These are phyloP conservation scores for Pestalotiopsis sp. DNA, from an alignment of 2,329 filamentous ascomycete genomes.

Conservation along the genomic window DNA sequence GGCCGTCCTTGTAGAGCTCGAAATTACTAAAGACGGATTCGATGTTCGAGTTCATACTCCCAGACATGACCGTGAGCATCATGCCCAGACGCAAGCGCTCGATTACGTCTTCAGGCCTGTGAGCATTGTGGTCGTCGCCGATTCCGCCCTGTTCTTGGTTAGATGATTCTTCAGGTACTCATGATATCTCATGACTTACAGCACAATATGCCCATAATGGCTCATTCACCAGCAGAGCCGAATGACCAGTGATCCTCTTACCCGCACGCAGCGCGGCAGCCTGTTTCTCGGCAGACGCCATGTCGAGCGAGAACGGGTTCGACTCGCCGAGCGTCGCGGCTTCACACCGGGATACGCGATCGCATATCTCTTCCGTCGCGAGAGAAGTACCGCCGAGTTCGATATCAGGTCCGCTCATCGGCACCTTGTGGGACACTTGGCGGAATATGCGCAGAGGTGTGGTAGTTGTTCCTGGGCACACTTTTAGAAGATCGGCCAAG, in stretches of 20 bases:
- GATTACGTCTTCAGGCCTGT: slow-evolving; percentile 22
- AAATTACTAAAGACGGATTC: slow-evolving; percentile 22
- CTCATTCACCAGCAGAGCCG: slow-evolving; percentile 24
- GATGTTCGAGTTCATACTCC: slow-evolving; percentile 27
- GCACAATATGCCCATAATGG: slow-evolving; percentile 26
- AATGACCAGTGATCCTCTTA: slow-evolving; percentile 26
- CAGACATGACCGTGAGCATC: slow-evolving; percentile 27
- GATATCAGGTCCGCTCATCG: slow-evolving; percentile 22
- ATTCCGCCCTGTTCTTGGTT: slow-evolving; percentile 18
- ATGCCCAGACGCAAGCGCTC: slow-evolving; percentile 25
- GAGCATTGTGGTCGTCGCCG: slow-evolving; percentile 26
- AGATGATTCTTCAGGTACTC: not conserved
- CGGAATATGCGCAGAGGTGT: slow-evolving; percentile 23
- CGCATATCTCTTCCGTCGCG: slow-evolving; percentile 22
- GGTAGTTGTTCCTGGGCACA: slow-evolving; percentile 12
- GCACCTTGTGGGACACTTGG: slow-evolving; percentile 27
- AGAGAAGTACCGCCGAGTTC: slow-evolving; percentile 25
- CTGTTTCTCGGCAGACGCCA: slow-evolving; percentile 26
- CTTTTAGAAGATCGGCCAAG: not conserved
- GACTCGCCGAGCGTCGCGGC: slow-evolving; percentile 26
- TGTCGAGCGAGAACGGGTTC: slow-evolving; percentile 26
- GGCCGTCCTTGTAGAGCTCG: slow-evolving; percentile 19
- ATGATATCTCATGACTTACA: not conserved
- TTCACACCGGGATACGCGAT: slow-evolving; percentile 20
- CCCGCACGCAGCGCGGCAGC: slow-evolving; percentile 24